Base-by-base conservation (phyloP, 2,329 filamentous ascomycete species). In the Aspergillus fischeri region DNA sequence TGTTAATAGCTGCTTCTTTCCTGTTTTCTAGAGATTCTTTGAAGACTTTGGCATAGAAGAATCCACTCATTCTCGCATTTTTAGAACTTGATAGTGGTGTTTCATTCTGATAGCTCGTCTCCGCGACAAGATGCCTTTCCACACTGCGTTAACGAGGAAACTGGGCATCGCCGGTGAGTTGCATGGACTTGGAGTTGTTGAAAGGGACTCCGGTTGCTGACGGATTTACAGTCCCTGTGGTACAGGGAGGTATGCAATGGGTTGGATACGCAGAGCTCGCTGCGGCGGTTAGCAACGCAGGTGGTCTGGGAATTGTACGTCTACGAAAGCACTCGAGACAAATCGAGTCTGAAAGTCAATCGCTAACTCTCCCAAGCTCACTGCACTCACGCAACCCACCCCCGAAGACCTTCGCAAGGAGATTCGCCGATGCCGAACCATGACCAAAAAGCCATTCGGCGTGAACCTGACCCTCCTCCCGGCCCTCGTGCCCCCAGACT, bases 381-480 rank as follows among this genome's bases (percentile, higher is more conserved):
- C 80, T 25, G 80, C 80, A 11, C 77, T 97, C 70, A 97, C 95
- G 54, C 95, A 96, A 83, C 90, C 94, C 35, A 89, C 90, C 17
- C 93, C 94, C 50, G 90, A 92, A 75, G 92, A 91, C 72, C 87
- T 99, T 56, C 92, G 93, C 75, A 89, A 90, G 71, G 94, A 99
- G 80, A 99, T 99, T 77, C 88, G 85, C 62, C 87, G 85, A 78
- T 96, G 91, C 81, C 88, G 87, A 66, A 85, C 81, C 63, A 86
- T 97, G 70, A 81, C 80, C 60, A 75, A 77, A 49, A 77, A 78
- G 60, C 78, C 78, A 47, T 97, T 99, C 75, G 94, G 83, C 69
- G 93, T 97, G 67, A 99, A 99, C 79, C 85, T 97, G 65, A 99
- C 94, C 8, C 87, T 97, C 60, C 87, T 97, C 49, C 94, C 94